Percentiles rank a stretch among this genome's conserved stretches.
Conservation (phyloP, 2,329 filamentous ascomycete species). For the Phymatotrichopsis omnivora region DNA sequence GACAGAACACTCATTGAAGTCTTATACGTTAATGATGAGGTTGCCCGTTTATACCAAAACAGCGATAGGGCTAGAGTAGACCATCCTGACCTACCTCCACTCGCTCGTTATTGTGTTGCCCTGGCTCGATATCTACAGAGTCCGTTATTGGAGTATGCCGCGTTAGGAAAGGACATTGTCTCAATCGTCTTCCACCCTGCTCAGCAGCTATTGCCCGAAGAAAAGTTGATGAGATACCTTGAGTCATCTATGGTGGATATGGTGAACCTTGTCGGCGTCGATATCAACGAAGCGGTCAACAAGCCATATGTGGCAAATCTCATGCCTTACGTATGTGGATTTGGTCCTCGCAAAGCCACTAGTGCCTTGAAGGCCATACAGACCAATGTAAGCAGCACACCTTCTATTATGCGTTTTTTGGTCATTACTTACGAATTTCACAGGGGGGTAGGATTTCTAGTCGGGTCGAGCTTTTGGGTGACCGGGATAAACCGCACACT, state of each 20-base stretch:
- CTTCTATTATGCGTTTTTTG: background rate
- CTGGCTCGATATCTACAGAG: constrained; percentile 89
- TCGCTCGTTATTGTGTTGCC: constrained; percentile 81
- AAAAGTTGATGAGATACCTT: constrained; percentile 74
- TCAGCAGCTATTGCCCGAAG: constrained; percentile 76
- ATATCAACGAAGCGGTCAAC: constrained; percentile 81
- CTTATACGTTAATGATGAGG: constrained; percentile 88
- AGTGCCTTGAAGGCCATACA: constrained; percentile 82
- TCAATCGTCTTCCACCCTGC: constrained; percentile 83
- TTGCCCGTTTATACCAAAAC: constrained; percentile 90
- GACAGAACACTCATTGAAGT: constrained; percentile 74
- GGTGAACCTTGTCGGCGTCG: constrained; percentile 91
- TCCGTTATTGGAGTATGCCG: constrained; percentile 91
- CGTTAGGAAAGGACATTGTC: constrained; percentile 74
- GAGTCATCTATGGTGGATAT: constrained; percentile 98
- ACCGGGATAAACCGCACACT: constrained; percentile 66
- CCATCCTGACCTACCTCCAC: constrained; percentile 65
- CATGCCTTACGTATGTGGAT: constrained; percentile 78
- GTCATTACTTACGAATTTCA: constrained; percentile 6
- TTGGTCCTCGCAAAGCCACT: constrained; percentile 84
- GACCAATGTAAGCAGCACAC: constrained; percentile 46
- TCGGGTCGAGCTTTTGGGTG: constrained; percentile 77
- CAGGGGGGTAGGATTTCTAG: constrained; percentile 68
- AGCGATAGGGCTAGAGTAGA: constrained; percentile 69
- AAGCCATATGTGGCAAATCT: constrained; percentile 77